Evolutionary conservation across 2,329 filamentous ascomycete species (phyloP), one percentile per base, ranked within the genome.

Genomic region (Verticillium isaacii): DNA sequence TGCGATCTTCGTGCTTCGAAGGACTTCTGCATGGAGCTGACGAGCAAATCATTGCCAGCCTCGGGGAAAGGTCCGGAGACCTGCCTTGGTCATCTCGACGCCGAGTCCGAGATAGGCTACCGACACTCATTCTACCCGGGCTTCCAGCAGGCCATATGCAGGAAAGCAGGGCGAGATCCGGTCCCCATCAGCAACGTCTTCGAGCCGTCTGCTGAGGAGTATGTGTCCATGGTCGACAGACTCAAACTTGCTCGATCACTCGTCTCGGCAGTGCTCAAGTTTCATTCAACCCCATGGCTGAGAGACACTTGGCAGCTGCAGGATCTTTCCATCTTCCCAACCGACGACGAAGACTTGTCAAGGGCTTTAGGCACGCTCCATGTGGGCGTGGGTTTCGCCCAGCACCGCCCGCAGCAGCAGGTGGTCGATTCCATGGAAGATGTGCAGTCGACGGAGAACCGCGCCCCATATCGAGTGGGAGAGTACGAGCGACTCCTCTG

Each of bases 401-500:
- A 41, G 8, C 2, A 5, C 2, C 37, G 50, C n/a, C 12, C 56
- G 14, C 25, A 29, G 56, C 34, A 32, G 9, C 3, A 32, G 3
- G 29, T 9, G 7, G 14, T 32, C 4, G 32, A 36, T 29, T 57
- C 23, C 3, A 59, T 59, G 59, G 59, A 61, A 7, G 56, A 25
- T 15, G 32, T 59, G 4, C 59, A 61, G 2, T 29, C 2, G 6
- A 29, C 50, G 1, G 8, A 23, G 5, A 32, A 45, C 2, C n/a
- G 17, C 2, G 6, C 23, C 0, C 37, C 29, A 9, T 25, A 17
- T 14, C 11, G 50, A 8, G 23, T 54, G 19, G 45, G 45, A 9
- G 62, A 68, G n/a, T 64, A 67, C 9, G 62, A 63, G 6, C n/a
- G 41, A 15, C 25, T 67, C 0, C 32, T 59, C 0, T 66, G 60